These are phyloP conservation scores for Hemisphaericaspora lyxosophila DNA, from an alignment of 1,139 yeast species.

Conservation along the genomic window DNA sequence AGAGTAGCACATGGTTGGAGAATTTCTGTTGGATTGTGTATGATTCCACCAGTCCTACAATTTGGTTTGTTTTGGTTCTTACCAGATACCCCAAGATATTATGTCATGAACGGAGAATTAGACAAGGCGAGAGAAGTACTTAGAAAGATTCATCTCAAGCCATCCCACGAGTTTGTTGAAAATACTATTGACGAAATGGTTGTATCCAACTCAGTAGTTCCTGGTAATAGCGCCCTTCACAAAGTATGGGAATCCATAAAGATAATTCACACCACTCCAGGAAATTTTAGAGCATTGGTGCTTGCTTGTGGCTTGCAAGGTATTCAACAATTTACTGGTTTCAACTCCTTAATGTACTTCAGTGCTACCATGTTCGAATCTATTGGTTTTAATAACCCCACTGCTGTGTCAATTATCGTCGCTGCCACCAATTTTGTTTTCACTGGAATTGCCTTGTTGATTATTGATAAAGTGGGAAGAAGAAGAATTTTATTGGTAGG, in stretches of 20 bases:
- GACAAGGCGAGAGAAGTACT: slow-evolving; percentile 70
- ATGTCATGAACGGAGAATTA: slow-evolving; percentile 65
- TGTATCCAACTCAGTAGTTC: slow-evolving; percentile 57
- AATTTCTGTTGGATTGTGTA: slow-evolving; percentile 81
- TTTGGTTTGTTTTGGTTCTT: slow-evolving; percentile 74
- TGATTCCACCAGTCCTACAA: slow-evolving; percentile 84
- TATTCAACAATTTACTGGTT: slow-evolving; percentile 93
- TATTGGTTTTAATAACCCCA: slow-evolving; percentile 80
- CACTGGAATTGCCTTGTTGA: slow-evolving; percentile 76
- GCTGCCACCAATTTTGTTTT: slow-evolving; percentile 91
- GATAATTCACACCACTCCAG: slow-evolving; percentile 70
- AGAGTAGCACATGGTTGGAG: slow-evolving; percentile 86
- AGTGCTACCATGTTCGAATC: slow-evolving; percentile 86
- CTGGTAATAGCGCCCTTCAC: slow-evolving; percentile 53
- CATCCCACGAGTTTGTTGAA: slow-evolving; percentile 56
- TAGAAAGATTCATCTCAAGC: slow-evolving; percentile 54
- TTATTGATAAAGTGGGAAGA: slow-evolving; percentile 85
- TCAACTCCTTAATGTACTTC: slow-evolving; percentile 92
- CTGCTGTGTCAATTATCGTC: slow-evolving; percentile 89
- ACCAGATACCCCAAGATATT: slow-evolving; percentile 94
- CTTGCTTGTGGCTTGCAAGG: slow-evolving; percentile 93
- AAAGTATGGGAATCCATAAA: slow-evolving; percentile 64
- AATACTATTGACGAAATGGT: slow-evolving; percentile 61
- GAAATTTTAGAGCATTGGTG: slow-evolving; percentile 82
- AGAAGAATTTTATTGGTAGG: slow-evolving; percentile 73